Percentiles rank a stretch among this genome's conserved stretches.
Evolutionary conservation across 495 filamentous ascomycete genomes (phyloP).

Genomic region (Penicillium crystallinum): DNA sequence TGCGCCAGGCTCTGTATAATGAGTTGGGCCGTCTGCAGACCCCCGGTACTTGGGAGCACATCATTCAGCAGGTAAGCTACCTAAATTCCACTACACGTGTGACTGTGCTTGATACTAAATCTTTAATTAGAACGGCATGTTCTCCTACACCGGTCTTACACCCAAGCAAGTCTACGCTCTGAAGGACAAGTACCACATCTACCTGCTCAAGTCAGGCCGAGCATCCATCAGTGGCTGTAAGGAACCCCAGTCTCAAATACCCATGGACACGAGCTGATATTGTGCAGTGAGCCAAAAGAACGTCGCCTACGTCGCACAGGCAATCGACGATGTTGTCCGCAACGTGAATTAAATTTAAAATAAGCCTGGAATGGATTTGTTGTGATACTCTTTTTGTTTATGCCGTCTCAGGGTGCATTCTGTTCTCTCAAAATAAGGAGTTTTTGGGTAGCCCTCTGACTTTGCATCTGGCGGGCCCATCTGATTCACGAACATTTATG

Average conservation of each 20-base stretch:
- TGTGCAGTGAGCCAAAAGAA: slow-evolving; percentile 49
- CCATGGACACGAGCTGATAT: background rate
- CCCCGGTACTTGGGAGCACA: slow-evolving; percentile 48
- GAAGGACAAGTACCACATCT: slow-evolving; percentile 47
- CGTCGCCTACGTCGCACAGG: slow-evolving; percentile 44
- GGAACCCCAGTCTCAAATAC: slow-evolving; percentile 3
- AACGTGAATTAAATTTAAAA: slow-evolving; percentile 30
- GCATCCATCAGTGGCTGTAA: slow-evolving; percentile 47
- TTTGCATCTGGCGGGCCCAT: slow-evolving; percentile 13
- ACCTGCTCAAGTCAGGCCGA: slow-evolving; percentile 44
- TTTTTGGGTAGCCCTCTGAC: background rate
- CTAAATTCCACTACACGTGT: background rate
- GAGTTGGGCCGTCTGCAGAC: slow-evolving; percentile 40
- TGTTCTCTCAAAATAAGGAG: background rate
- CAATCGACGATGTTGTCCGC: slow-evolving; percentile 43
- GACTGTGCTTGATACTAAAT: slow-evolving; percentile 4
- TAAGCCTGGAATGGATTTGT: background rate
- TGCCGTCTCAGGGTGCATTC: background rate
- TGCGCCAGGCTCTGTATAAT: slow-evolving; percentile 42
- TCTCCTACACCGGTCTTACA: slow-evolving; percentile 47
- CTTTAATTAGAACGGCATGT: slow-evolving; percentile 46
- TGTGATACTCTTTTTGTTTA: slow-evolving; percentile 2
- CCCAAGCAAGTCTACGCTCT: slow-evolving; percentile 40
- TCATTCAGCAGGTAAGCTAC: slow-evolving; percentile 38
- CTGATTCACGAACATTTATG: slow-evolving; percentile 22